phyloP scores from a whole-genome alignment of 1,284 basidiomycete genomes.

The Cutaneotrichosporon sp. region DNA sequence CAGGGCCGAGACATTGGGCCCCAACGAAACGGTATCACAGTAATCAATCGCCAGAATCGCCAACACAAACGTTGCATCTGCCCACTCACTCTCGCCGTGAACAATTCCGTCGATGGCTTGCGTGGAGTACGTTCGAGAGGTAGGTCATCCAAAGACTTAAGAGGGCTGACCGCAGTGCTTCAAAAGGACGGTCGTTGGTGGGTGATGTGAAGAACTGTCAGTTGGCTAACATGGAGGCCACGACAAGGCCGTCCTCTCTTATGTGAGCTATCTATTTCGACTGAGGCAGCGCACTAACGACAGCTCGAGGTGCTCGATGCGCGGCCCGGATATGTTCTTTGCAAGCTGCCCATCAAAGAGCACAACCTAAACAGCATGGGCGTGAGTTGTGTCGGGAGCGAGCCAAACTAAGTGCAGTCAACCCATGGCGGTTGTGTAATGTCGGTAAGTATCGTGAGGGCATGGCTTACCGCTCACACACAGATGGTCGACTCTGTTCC shows the following conservation, averaged over 20 bases:
- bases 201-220: too few relatives aligned
- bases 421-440: conserved; percentile 15
- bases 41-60: too few relatives aligned
- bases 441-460: conserved; percentile 5
- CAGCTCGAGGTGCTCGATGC: conserved; percentile 17
- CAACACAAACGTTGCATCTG: too few relatives aligned
- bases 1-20: too few relatives aligned
- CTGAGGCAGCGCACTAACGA: not conserved
- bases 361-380: conserved; percentile 13
- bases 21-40: not conserved
- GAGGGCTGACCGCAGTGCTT: not conserved
- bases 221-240: conserved; percentile 5
- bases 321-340: conserved; percentile 9
- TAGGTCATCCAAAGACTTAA: not conserved
- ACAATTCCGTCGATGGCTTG: conserved; percentile 8
- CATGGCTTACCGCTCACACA: not conserved
- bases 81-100: too few relatives aligned
- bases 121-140: conserved; percentile 11
- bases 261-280: not conserved
- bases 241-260: conserved; percentile 5
- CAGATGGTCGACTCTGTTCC: conserved; percentile 17
- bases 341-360: conserved; percentile 3
- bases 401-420: not conserved
- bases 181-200: not conserved
- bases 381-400: not conserved